Conservation (phyloP, 1,284 basidiomycete species). For the Ceratobasidium theobromae region DNA sequence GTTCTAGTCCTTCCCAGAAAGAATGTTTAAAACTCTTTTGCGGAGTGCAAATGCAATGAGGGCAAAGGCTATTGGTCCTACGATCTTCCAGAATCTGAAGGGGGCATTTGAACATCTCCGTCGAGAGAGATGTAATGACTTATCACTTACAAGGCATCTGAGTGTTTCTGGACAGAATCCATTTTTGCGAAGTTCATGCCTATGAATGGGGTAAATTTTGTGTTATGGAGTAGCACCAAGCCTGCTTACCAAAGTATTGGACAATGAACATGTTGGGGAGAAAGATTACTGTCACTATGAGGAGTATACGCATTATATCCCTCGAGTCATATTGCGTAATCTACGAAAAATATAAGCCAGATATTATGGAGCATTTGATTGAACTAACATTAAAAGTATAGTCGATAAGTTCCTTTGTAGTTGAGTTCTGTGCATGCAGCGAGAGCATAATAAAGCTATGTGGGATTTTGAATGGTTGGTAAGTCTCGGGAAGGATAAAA, state of each 20-base stretch:
- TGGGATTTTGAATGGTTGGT: not conserved
- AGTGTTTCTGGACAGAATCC: slow-evolving; percentile 41
- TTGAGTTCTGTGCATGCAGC: slow-evolving; percentile 1
- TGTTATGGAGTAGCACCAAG: not conserved
- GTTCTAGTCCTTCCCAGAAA: not conserved
- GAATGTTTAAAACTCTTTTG: not conserved
- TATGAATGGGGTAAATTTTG: slow-evolving; percentile 42
- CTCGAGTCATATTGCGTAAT: slow-evolving; percentile 17
- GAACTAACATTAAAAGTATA: slow-evolving; percentile 16
- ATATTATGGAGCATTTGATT: too few relatives aligned
- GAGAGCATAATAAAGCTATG: slow-evolving; percentile 18
- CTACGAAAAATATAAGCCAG: not conserved
- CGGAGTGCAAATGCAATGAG: slow-evolving; percentile 7
- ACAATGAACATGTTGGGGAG: slow-evolving; percentile 67
- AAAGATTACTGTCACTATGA: slow-evolving; percentile 64
- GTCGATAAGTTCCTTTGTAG: not conserved
- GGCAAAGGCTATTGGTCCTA: not conserved
- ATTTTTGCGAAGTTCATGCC: slow-evolving; percentile 68
- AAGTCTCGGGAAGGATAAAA: not conserved
- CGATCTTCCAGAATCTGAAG: slow-evolving; percentile 27
- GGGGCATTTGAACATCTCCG: too few relatives aligned
- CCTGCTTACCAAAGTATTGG: slow-evolving; percentile 58
- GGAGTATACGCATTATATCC: slow-evolving; percentile 7
- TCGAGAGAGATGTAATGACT: not conserved
- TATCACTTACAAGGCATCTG: slow-evolving; percentile 8